Conservation (phyloP, 108 stramenopile genomes). For the Discostella pseudostelligera region DNA sequence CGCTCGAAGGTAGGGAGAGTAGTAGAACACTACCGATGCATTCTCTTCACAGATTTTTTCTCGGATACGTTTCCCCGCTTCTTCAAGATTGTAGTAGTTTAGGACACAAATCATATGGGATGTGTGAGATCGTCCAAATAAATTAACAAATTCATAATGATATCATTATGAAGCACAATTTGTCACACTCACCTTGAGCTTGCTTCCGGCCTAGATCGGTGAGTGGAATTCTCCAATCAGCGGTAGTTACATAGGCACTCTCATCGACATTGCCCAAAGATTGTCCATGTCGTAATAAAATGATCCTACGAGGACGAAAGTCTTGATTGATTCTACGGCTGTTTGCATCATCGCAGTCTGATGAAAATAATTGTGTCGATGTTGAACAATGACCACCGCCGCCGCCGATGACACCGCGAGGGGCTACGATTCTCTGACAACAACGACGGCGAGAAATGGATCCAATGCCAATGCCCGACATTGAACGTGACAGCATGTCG, state of each 20-base stretch:
- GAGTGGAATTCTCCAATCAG: constrained; percentile 71
- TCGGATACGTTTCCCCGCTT: constrained; percentile 36
- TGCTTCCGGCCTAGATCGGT: constrained; percentile 40
- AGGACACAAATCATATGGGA: constrained; percentile 51
- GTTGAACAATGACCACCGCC: background rate
- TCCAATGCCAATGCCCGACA: background rate
- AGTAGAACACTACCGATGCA: constrained; percentile 42
- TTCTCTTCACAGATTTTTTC: constrained; percentile 32
- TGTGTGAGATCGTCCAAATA: constrained; percentile 49
- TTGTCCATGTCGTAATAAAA: constrained; percentile 75
- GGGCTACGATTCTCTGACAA: background rate
- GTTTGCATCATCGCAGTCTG: background rate
- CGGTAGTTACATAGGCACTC: constrained; percentile 58
- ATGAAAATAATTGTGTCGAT: no score
- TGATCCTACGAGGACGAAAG: constrained; percentile 51
- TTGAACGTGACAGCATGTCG: background rate
- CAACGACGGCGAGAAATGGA: constrained; percentile 1
- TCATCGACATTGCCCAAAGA: constrained; percentile 75
- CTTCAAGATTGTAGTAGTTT: constrained; percentile 8
- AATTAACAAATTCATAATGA: constrained; percentile 50
- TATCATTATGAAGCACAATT: no score
- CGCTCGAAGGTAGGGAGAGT: constrained; percentile 59
- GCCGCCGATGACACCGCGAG: background rate
- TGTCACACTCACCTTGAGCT: constrained; percentile 21
- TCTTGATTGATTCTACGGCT: background rate